A percentile compares a stretch with the other conserved stretches of the same genome.
phyloP scores from a whole-genome alignment of 306 rosid genomes.

The apple (Malus domestica) region DNA sequence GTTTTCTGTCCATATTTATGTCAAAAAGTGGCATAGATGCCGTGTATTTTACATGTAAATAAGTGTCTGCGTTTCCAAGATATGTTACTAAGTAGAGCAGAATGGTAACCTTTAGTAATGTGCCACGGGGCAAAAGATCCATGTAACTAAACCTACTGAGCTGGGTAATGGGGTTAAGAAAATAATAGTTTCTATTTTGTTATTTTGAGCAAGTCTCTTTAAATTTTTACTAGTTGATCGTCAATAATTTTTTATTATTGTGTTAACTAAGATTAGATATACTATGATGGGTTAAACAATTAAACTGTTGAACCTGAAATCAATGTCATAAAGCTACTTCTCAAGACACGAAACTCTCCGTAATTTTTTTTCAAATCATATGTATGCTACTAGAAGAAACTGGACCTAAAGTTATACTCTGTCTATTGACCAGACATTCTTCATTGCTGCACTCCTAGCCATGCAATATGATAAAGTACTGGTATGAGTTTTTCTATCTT shows the following conservation, averaged over 20 bases:
- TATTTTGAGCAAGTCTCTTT: background rate
- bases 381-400: slow-evolving; percentile 12
- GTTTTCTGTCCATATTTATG: background rate
- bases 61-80: background rate
- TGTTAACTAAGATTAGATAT: background rate
- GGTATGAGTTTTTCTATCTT: slow-evolving; percentile 39
- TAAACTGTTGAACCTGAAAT: background rate
- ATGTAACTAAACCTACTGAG: background rate
- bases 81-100: background rate
- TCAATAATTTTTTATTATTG: background rate
- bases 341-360: background rate
- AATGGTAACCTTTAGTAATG: background rate
- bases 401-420: slow-evolving; percentile 2
- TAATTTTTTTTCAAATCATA: background rate
- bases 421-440: slow-evolving; percentile 73
- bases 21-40: background rate
- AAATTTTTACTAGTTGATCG: background rate
- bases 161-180: too few species aligned
- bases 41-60: background rate
- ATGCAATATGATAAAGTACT: slow-evolving; percentile 90
- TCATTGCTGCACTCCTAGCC: slow-evolving; percentile 96
- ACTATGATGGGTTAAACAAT: background rate
- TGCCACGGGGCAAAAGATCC: background rate
- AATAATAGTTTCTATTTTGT: background rate
- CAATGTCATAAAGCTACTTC: background rate